Conservation (phyloP, 2,329 filamentous ascomycete species). For the Fusarium nygamai region DNA sequence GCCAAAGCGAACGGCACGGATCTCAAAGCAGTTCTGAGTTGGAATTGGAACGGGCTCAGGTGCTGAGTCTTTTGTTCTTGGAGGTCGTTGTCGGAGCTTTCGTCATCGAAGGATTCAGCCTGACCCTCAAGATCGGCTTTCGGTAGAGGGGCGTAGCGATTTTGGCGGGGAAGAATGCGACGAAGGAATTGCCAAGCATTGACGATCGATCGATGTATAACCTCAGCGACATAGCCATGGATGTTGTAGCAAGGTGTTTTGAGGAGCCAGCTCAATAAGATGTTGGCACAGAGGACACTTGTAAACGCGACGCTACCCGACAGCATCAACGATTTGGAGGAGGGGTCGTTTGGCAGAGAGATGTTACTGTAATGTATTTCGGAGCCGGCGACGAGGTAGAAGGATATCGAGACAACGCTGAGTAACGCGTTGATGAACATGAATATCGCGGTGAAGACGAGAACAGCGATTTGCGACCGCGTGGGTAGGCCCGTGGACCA, state of each 20-base stretch:
- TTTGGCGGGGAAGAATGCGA: background rate
- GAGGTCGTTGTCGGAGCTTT: background rate
- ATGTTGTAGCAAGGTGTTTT: constrained; percentile 39
- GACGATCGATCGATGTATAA: constrained; percentile 40
- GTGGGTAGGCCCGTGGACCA: constrained; percentile 29
- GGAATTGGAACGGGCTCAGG: background rate
- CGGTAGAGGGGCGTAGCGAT: constrained; percentile 32
- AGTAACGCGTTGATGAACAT: constrained; percentile 27
- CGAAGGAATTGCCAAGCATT: constrained; percentile 18
- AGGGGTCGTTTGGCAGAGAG: constrained; percentile 45
- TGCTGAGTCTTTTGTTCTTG: background rate
- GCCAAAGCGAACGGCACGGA: background rate
- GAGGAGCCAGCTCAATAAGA: constrained; percentile 37
- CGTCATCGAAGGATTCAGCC: background rate
- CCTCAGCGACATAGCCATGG: constrained; percentile 36
- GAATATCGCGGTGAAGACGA: constrained; percentile 9
- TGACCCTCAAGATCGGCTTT: background rate
- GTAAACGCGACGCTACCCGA: constrained; percentile 44
- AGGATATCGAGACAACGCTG: constrained; percentile 39
- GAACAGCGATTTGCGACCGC: constrained; percentile 11
- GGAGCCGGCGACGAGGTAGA: constrained; percentile 46
- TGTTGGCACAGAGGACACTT: constrained; percentile 25
- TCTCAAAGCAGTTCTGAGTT: background rate
- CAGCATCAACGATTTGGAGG: constrained; percentile 45
- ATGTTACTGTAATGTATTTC: constrained; percentile 51